Base-by-base conservation (phyloP, 495 filamentous ascomycete species). In the Xylona heveae region DNA sequence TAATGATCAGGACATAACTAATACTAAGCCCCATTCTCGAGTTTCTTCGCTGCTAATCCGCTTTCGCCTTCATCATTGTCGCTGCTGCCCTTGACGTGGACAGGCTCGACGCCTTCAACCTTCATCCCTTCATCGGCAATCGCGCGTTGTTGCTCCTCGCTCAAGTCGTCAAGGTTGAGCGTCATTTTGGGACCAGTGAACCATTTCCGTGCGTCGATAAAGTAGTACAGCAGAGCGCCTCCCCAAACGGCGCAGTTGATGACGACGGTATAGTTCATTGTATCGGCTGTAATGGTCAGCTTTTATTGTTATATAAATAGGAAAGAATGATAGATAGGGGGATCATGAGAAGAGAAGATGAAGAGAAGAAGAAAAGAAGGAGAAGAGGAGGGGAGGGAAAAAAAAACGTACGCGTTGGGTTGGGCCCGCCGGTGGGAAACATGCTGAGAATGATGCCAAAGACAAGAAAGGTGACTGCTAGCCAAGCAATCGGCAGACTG, bases 191-290 rank as follows among this genome's bases (percentile, higher is more conserved):
- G 51, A 7, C 51, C 51, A 8, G 42, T 51, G 34, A 55, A 55
- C 51, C 51, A 53, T 34, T 55, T 55, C 23, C 48, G 28, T 7
- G 50, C 51, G 43, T 53, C 42, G 24, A 55, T 30, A 38, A 39
- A 37, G 45, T 74, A 76, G 44, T 76, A 78, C 8, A 47, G n/a
- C 40, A 73, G 47, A 4, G 63, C 57, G 0, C 67, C 67, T 9
- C 58, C 39, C 72, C 71, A 76, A 4, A 76, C 66, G 8, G 68
- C 61, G 2, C 50, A 52, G 43, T 76, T 71, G 40, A 75, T 66
- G 0, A 74, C 70, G 14, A 74, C 55, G 0, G 68, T 73, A 36
- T 75, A 75, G 38, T 75, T 75, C 69, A 75, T 75, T 20, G 47
- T 49, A 20, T 60, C 32, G 6, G 64, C 52, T 59, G 30, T 9